phyloP scores from a whole-genome alignment of 495 filamentous ascomycete species.

The Pyrenula aspistea region DNA sequence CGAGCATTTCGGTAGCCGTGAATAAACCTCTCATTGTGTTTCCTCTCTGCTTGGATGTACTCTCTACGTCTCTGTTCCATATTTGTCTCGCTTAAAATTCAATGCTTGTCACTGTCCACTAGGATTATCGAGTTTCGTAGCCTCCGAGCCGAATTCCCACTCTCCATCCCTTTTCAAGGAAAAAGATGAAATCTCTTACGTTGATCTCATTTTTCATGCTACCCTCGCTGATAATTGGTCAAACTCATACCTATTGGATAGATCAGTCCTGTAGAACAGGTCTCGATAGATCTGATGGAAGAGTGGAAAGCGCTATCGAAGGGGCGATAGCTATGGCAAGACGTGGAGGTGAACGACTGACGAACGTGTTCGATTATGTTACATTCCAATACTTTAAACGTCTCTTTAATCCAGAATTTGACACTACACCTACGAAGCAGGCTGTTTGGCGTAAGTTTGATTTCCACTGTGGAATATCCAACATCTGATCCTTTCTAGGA shows the following conservation, averaged over 20 bases:
- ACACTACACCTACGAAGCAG: background rate
- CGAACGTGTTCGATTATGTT: background rate
- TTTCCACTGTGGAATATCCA: background rate
- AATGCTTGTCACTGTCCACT: background rate
- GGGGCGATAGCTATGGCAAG: background rate
- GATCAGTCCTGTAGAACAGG: background rate
- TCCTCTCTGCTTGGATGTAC: background rate
- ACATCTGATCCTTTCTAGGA: background rate
- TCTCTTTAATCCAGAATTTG: background rate
- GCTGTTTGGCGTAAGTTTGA: background rate
- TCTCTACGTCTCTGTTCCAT: background rate
- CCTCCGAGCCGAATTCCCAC: too few species aligned
- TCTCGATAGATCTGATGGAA: background rate
- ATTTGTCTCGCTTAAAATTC: background rate
- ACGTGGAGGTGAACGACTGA: background rate
- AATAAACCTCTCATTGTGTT: too few species aligned
- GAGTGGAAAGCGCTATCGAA: background rate
- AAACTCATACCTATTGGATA: background rate
- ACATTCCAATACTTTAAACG: background rate
- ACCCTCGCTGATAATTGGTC: background rate
- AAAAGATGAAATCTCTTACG: background rate
- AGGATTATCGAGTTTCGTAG: background rate
- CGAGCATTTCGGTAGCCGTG: too few species aligned
- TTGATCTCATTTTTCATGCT: background rate
- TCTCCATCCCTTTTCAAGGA: too few species aligned